A percentile compares a stretch with the other conserved stretches of the same genome.
These are phyloP conservation scores for Prunus davidiana DNA, from an alignment of 306 rosid genomes.

Conservation along the genomic window DNA sequence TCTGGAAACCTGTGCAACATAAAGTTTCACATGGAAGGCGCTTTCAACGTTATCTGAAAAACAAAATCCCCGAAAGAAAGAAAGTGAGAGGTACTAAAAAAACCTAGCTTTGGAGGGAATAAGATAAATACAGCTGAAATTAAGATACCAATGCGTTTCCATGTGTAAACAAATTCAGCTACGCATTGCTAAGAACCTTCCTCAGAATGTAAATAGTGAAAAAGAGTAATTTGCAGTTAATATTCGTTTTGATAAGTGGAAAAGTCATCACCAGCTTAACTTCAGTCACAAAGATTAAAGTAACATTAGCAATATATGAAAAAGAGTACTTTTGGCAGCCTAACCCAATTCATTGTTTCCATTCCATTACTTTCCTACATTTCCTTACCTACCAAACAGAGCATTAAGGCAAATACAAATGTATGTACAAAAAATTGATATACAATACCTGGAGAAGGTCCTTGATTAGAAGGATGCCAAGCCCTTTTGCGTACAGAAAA, in stretches of 20 bases:
- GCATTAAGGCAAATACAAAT: neutral
- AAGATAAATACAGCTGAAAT: neutral
- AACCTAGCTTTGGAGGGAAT: neutral
- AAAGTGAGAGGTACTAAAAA: neutral
- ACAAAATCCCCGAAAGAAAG: neutral
- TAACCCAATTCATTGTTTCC: neutral
- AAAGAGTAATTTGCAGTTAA: neutral
- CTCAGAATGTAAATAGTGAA: neutral
- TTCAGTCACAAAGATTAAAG: neutral
- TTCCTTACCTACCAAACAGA: neutral
- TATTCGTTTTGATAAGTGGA: neutral
- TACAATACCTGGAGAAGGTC: slow-evolving; percentile 38
- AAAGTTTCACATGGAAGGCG: slow-evolving; percentile 48
- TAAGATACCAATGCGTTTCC: neutral
- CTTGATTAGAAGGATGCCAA: slow-evolving; percentile 35
- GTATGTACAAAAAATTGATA: neutral
- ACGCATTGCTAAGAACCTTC: neutral
- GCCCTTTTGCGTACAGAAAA: slow-evolving; percentile 33
- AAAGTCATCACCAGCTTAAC: neutral
- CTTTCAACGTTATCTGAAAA: slow-evolving; percentile 49
- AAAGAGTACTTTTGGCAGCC: neutral
- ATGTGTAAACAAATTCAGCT: neutral
- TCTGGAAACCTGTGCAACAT: slow-evolving; percentile 77
- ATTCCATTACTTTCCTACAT: neutral
- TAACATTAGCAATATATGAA: neutral